Conservation (phyloP, 345 rosid species). For the Rhizophora mangle region DNA sequence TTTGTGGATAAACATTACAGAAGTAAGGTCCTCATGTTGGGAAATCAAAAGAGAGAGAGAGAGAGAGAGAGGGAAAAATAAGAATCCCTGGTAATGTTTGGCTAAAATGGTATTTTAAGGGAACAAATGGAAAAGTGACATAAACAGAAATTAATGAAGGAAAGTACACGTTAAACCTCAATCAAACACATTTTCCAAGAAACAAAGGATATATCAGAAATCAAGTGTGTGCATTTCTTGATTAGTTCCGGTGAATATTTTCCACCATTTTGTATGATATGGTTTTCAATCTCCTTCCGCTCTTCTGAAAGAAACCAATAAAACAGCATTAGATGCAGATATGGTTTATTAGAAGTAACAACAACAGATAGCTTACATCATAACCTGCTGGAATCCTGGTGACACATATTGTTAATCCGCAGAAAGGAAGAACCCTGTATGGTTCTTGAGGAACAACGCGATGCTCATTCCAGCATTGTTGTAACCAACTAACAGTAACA, state of each 20-base stretch:
- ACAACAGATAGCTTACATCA: conserved; percentile 12
- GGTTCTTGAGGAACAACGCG: conserved; percentile 89
- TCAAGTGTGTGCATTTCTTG: conserved; percentile 84
- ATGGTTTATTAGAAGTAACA: conserved; percentile 17
- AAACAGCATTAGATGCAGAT: conserved; percentile 25
- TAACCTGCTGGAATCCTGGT: conserved; percentile 77
- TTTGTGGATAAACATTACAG: background rate
- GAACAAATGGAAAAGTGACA: no score
- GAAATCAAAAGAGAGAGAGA: no score
- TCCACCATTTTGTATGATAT: conserved; percentile 68
- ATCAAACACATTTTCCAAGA: background rate
- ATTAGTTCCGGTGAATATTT: conserved; percentile 78
- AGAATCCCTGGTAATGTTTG: no score
- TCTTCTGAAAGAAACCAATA: conserved; percentile 46
- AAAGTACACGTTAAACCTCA: background rate
- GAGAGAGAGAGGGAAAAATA: no score
- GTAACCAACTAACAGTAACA: conserved; percentile 74
- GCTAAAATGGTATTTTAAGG: no score
- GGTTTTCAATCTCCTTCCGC: conserved; percentile 73
- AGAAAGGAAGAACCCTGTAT: conserved; percentile 85
- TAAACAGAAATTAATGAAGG: no score
- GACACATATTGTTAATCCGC: conserved; percentile 77
- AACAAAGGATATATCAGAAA: conserved; percentile 81
- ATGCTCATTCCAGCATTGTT: conserved; percentile 88
- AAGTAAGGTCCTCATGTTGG: no score